Conservation (phyloP, 345 rosid species). For the Eucalyptus tenuipes region DNA sequence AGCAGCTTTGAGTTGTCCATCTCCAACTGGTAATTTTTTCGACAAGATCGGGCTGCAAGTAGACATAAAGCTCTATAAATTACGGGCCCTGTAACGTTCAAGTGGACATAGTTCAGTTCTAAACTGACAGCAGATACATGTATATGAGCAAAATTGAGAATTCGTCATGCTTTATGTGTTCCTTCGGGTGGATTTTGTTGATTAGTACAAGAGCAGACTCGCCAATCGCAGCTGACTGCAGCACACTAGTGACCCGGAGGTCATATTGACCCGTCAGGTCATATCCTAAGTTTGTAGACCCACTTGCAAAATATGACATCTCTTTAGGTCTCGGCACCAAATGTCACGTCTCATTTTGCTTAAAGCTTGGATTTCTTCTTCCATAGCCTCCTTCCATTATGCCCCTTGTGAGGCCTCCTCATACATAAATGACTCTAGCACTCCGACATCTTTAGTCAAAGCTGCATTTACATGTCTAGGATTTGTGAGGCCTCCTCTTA, state of each 20-base stretch:
- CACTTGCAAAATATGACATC: neutral
- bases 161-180: neutral
- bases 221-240: neutral
- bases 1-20: conserved; percentile 61
- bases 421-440: neutral
- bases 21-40: conserved; percentile 63
- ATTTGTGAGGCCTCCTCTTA: too few relatives aligned
- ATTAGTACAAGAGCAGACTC: neutral
- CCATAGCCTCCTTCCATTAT: neutral
- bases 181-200: neutral
- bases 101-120: neutral
- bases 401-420: neutral
- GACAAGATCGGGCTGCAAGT: conserved; percentile 53
- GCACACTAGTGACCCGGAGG: neutral
- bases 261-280: neutral
- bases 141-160: neutral
- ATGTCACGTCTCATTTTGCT: neutral
- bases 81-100: neutral
- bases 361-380: neutral
- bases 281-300: neutral
- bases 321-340: neutral
- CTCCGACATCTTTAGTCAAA: too few relatives aligned
- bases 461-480: too few relatives aligned
- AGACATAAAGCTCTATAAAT: neutral
- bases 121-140: neutral